phyloP scores from a whole-genome alignment of 2,329 filamentous ascomycete genomes.

The Aspergillus quadrilineatus region DNA sequence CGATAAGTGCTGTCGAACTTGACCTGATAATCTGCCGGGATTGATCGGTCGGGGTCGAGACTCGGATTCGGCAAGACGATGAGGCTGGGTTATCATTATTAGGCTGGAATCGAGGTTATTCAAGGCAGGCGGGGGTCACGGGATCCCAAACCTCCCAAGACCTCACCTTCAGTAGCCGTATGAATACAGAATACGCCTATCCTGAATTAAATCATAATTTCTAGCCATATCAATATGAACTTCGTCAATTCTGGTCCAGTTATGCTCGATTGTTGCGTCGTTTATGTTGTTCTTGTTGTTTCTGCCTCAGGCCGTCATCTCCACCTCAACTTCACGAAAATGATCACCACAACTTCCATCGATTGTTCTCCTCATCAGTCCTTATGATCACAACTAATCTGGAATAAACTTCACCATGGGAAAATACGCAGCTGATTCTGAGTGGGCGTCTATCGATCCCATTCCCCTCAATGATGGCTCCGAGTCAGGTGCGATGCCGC shows the following conservation, averaged over 20 bases:
- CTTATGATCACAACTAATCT: not conserved
- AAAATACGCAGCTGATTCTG: conserved; percentile 64
- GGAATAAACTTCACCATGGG: conserved; percentile 25
- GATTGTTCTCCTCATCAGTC: conserved; percentile 7
- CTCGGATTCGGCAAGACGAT: not conserved
- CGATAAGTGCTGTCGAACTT: not conserved
- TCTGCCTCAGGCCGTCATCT: conserved; percentile 28
- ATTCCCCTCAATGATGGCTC: conserved; percentile 81
- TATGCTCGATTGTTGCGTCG: not conserved
- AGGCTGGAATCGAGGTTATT: not conserved
- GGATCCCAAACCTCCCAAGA: not conserved
- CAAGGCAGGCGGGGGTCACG: not conserved
- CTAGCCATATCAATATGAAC: not conserved
- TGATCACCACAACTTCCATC: conserved; percentile 1
- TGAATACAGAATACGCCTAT: too few relatives aligned
- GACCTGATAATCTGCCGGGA: not conserved
- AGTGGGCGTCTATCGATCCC: conserved; percentile 81
- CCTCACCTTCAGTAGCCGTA: not conserved
- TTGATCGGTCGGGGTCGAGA: not conserved
- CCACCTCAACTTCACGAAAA: conserved; percentile 20
- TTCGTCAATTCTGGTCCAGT: not conserved
- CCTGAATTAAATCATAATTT: too few relatives aligned
- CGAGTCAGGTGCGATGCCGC: conserved; percentile 53
- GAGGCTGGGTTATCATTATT: not conserved
- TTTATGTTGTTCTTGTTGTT: conserved; percentile 24